Conservation (phyloP, 495 filamentous ascomycete species). For the Letharia lupina region DNA sequence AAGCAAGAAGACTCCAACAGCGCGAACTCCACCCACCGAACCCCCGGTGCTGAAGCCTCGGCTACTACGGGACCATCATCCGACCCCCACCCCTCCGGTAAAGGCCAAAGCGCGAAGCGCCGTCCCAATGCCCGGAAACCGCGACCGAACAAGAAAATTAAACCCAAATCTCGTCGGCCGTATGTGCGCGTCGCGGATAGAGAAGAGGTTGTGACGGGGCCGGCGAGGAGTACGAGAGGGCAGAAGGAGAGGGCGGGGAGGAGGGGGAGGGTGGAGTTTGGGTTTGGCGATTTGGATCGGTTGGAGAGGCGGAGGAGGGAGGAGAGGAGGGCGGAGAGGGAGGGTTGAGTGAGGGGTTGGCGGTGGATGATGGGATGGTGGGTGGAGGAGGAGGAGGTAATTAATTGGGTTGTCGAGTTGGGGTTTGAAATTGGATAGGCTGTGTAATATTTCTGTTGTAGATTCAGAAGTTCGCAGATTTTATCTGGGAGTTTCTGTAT, state of each 20-base stretch:
- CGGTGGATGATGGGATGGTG: too few relatives aligned
- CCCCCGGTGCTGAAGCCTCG: not conserved
- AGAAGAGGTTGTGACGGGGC: not conserved
- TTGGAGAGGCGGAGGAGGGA: constrained; percentile 1
- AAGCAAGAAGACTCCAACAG: not conserved
- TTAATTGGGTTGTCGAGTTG: not conserved
- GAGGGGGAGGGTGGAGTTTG: not conserved
- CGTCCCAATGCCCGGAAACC: not conserved
- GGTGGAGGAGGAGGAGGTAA: not conserved
- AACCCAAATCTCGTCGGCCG: not conserved
- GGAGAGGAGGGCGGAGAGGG: constrained; percentile 3
- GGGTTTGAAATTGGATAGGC: not conserved
- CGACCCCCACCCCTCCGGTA: not conserved
- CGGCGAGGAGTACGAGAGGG: not conserved
- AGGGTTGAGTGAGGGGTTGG: not conserved
- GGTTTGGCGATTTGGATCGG: constrained; percentile 13
- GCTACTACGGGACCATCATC: not conserved
- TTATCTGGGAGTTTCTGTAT: not conserved
- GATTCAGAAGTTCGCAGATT: not conserved
- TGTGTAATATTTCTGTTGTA: not conserved
- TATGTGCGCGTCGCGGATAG: too few relatives aligned
- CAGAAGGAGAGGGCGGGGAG: not conserved
- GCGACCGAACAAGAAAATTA: not conserved
- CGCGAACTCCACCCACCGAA: not conserved
- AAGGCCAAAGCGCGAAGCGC: not conserved